Evolutionary conservation across 2,329 filamentous ascomycete genomes (phyloP).

Genomic region (Chaetothyriales sp.): DNA sequence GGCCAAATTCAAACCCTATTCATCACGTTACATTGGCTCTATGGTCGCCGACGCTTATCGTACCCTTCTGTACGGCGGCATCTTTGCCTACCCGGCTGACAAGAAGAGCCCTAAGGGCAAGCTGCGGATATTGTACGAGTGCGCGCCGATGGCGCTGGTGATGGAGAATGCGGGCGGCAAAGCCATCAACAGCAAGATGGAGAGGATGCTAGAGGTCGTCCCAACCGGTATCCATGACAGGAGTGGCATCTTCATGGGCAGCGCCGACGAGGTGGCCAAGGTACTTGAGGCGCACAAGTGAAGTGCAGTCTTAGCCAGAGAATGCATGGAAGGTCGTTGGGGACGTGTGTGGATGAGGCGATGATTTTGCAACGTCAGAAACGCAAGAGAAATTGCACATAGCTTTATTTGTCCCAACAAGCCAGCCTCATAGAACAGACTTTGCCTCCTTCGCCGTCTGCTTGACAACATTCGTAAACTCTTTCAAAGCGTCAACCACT

Average conservation of each 20-base stretch:
- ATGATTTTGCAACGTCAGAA: background rate
- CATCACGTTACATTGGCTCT: constrained; percentile 72
- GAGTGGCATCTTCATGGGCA: constrained; percentile 92
- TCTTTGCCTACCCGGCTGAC: constrained; percentile 95
- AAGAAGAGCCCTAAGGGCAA: constrained; percentile 99
- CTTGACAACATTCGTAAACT: constrained; percentile 3
- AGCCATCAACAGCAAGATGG: constrained; percentile 82
- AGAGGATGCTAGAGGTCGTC: constrained; percentile 74
- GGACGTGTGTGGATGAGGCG: background rate
- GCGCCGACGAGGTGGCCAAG: constrained; percentile 89
- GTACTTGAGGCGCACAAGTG: constrained; percentile 68
- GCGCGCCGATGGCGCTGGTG: constrained; percentile 95
- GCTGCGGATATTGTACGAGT: constrained; percentile 93
- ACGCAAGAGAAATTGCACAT: background rate
- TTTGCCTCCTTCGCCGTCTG: background rate
- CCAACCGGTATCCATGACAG: constrained; percentile 91
- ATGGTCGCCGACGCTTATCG: constrained; percentile 99
- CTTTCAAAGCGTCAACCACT: constrained; percentile 4
- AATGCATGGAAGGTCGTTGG: background rate
- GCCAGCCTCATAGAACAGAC: background rate
- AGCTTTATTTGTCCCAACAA: background rate
- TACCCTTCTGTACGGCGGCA: constrained; percentile 84
- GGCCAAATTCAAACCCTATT: constrained; percentile 67
- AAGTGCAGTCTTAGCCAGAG: background rate
- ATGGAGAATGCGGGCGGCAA: constrained; percentile 97